Evolutionary conservation across 306 rosid genomes (phyloP).

Genomic region (Glycine soja): DNA sequence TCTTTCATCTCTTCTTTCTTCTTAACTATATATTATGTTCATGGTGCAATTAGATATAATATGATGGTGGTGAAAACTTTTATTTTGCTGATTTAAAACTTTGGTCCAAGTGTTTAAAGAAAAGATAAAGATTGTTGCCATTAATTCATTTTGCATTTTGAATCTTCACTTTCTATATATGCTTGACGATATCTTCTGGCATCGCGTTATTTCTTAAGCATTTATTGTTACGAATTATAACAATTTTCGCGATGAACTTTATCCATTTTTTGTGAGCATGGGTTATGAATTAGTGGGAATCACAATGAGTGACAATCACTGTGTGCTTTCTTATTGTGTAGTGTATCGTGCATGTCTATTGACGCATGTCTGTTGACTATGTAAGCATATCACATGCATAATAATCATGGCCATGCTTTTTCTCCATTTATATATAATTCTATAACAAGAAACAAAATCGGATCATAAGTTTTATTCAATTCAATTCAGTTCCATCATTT

Average conservation of each 20-base stretch:
- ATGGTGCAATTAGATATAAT: background rate
- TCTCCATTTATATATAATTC: conserved; percentile 12
- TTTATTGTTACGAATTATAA: background rate
- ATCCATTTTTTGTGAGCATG: background rate
- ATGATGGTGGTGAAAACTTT: background rate
- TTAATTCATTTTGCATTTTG: background rate
- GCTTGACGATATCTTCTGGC: background rate
- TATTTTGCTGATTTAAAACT: background rate
- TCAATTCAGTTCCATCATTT: background rate
- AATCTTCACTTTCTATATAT: conserved; percentile 1
- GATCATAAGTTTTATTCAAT: background rate
- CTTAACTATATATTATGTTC: no score
- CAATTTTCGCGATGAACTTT: background rate
- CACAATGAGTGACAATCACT: conserved; percentile 32
- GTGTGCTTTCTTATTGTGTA: conserved; percentile 10
- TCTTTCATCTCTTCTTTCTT: background rate
- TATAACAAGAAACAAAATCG: background rate
- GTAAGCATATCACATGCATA: conserved; percentile 35
- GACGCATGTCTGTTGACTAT: conserved; percentile 14
- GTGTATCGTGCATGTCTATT: conserved; percentile 1
- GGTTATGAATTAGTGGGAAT: conserved; percentile 22
- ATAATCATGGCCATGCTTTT: conserved; percentile 15
- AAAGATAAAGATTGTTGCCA: background rate
- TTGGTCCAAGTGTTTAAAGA: background rate
- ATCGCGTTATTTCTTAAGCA: background rate